Conservation (phyloP, 2,329 filamentous ascomycete species). For the Ilyonectria sp. region DNA sequence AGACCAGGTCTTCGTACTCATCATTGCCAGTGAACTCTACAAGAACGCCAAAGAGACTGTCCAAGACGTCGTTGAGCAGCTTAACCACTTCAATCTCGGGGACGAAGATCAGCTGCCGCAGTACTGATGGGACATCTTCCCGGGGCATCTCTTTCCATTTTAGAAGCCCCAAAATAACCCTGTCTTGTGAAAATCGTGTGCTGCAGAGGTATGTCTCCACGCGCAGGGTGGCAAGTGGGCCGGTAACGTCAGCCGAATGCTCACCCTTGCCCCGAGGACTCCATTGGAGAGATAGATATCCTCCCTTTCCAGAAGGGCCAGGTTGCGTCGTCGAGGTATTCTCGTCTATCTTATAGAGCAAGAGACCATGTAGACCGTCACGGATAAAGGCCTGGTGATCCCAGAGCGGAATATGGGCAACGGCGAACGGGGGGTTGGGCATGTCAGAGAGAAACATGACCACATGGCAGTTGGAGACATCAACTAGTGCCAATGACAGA, state of each 20-base stretch:
- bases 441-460: constrained; percentile 92
- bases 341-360: constrained; percentile 94
- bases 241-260: constrained; percentile 81
- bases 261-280: constrained; percentile 76
- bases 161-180: constrained; percentile 84
- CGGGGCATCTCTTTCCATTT: constrained; percentile 86
- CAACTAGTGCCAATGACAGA: constrained; percentile 81
- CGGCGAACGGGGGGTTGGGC: constrained; percentile 89
- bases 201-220: constrained; percentile 93
- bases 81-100: constrained; percentile 99
- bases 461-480: constrained; percentile 87
- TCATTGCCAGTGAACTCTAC: constrained; percentile 93
- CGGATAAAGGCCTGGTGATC: constrained; percentile 89
- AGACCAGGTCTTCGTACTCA: constrained; percentile 93
- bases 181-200: constrained; percentile 94
- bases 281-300: constrained; percentile 90
- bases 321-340: constrained; percentile 79
- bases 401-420: constrained; percentile 96
- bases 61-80: constrained; percentile 88
- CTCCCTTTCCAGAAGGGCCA: constrained; percentile 80
- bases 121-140: constrained; percentile 79
- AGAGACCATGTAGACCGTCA: constrained; percentile 85
- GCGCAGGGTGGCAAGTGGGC: constrained; percentile 83
- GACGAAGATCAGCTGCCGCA: constrained; percentile 91
- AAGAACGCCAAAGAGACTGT: constrained; percentile 91